Base-by-base conservation (phyloP, 2,329 filamentous ascomycete species). In the Trichophyton benhamiae region DNA sequence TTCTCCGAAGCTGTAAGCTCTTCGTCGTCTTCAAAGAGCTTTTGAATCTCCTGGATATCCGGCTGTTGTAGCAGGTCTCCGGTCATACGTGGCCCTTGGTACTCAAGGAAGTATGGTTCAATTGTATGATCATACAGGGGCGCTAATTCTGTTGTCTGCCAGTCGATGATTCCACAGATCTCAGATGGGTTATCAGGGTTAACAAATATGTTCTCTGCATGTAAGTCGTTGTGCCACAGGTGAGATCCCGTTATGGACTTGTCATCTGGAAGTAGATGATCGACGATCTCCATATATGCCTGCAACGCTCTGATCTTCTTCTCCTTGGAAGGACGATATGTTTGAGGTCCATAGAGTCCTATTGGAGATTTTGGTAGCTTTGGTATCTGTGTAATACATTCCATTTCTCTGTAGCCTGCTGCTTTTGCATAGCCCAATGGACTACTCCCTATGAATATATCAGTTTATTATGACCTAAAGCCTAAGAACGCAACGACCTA, bases 161-260 rank as follows among this genome's bases (percentile, higher is more conserved):
- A 71, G 60, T 69, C 66, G 33, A 69, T 66, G 13, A 69, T 67
- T 15, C 67, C 66, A 8, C 64, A 8, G 17, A 70, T 67, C 20
- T 55, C 57, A 22, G 52, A 57, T 20, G 62, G 62, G 11, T 64
- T 58, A 30, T 17, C 58, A 20, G 57, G 60, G 38, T 73, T 55
- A 27, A 77, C 69, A 62, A 77, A 77, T 36, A 77, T 67, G 63
- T 77, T 78, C 6, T 68, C 66, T 15, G 72, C 61, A 64, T 74
- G 72, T 20, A 77, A 67, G 66, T 77, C 74, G 55, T 66, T 67
- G 66, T 78, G 75, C 73, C 71, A 76, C 38, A 78, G 62, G 42
- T 70, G 69, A n/a, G 74, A 65, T 55, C 62, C 61, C 48, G 62
- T 55, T 13, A 72, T 46, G 3, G 52, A 53, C 41, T 67, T 49